Percentiles rank a stretch among this genome's conserved stretches.
phyloP scores from a whole-genome alignment of 1,284 basidiomycete genomes.

The Ganoderma resinaceum region DNA sequence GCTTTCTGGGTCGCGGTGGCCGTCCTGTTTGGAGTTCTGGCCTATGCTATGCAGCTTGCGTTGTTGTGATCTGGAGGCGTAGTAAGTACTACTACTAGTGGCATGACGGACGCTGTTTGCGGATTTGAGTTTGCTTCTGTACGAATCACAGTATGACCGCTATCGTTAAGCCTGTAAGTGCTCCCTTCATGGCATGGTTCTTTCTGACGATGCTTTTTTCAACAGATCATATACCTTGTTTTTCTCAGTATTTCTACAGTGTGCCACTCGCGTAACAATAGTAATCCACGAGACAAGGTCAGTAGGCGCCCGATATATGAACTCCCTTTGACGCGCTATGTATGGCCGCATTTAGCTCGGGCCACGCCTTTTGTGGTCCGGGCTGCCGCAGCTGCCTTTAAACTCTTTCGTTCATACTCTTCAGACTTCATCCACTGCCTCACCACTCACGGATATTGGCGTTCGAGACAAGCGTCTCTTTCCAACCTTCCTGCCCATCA shows the following conservation, averaged over 20 bases:
- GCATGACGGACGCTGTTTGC: not conserved
- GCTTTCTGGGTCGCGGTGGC: slow-evolving; percentile 22
- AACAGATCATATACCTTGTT: not conserved
- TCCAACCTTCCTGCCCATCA: slow-evolving; percentile 1
- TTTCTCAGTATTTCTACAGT: not conserved
- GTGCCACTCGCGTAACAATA: not conserved
- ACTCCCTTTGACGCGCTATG: not conserved
- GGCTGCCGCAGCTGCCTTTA: not conserved
- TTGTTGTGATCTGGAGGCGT: slow-evolving; percentile 1
- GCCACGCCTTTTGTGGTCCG: not conserved
- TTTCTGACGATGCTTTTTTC: not conserved
- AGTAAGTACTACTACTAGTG: no score
- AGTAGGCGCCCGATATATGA: not conserved
- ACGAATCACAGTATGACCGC: not conserved
- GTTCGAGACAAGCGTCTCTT: not conserved
- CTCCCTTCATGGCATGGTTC: not conserved
- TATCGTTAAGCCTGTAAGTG: not conserved
- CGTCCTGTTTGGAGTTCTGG: slow-evolving; percentile 18
- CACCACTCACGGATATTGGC: not conserved
- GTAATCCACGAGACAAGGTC: not conserved
- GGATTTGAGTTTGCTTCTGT: not conserved
- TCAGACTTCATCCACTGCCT: not conserved
- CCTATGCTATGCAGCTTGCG: not conserved
- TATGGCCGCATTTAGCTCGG: not conserved
- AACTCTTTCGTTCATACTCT: no score